Evolutionary conservation across 1,284 basidiomycete species (phyloP), one percentile per base, ranked within the genome.

Genomic region (Psilocybe mexicana): DNA sequence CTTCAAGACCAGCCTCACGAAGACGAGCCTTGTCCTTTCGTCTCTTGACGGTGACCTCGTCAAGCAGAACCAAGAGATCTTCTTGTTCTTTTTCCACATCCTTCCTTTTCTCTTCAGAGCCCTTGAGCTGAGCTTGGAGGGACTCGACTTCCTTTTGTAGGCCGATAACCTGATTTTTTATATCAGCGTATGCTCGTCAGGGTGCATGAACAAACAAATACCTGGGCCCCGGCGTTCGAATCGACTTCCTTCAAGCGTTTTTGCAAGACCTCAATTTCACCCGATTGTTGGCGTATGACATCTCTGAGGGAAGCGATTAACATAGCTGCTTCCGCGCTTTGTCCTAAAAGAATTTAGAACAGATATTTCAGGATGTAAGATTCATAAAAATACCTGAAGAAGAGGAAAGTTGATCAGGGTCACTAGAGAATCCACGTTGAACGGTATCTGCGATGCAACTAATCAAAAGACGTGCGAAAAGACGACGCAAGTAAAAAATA

Each of bases 61-160:
- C 97, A 2, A 99, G 79, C 36, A 98, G 76, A 0, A 99, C 95
- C 1, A 99, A 79, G 55, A 99, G 72, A 72, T 98, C 95, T 71
- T 97, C 95, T 68, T 96, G 94, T 70, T 98, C 95, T 75, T 95
- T 96, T 70, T 93, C 89, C 25, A 87, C 84, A n/a, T 96, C 93
- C 61, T 83, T 84, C 46, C 82, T 79, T 69, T 88, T 89, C 56
- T 79, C 79, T 64, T 88, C 83, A 24, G 87, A 81, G 1, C 72
- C 75, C 47, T 79, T 74, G 4, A 92, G 69, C 46, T 87, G 73
- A 10, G 71, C 68, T 18, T 81, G 76, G 24, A 91, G 71, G 1
- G 74, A 72, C 7, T 71, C 65, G 6, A 85, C 66, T 61, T 81
- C 76, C 2, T 66, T 69, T 43, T 77, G 76, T 44, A 86, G 69